Percentiles rank a stretch among this genome's conserved stretches.
Conservation (phyloP, 192 early-diverging fungal species). For the Lunasporangiospora selenospora region DNA sequence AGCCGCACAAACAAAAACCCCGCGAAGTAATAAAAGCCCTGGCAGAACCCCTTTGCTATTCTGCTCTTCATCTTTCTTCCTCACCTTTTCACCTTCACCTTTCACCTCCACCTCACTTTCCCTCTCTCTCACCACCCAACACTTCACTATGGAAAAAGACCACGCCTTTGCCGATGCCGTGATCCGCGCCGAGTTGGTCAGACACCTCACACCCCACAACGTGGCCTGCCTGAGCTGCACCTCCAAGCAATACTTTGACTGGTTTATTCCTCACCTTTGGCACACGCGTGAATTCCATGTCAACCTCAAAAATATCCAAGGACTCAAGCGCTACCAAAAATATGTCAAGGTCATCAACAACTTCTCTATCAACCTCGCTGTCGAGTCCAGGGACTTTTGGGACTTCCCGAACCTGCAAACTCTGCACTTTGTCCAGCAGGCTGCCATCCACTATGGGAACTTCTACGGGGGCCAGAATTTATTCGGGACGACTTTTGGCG, state of each 20-base stretch:
- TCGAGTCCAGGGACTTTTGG: conserved; percentile 18
- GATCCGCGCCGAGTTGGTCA: conserved; percentile 12
- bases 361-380: conserved; percentile 14
- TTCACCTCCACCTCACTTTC: background rate
- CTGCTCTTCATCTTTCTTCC: background rate
- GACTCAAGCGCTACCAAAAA: conserved; percentile 13
- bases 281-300: conserved; percentile 15
- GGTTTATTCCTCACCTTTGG: conserved; percentile 17
- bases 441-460: conserved; percentile 1
- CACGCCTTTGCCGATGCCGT: conserved; percentile 13
- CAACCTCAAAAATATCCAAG: conserved; percentile 7
- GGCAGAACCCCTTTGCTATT: background rate
- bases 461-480: background rate
- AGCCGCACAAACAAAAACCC: no score
- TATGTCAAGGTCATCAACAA: conserved; percentile 17
- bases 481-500: background rate
- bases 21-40: no score
- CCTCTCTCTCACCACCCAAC: background rate
- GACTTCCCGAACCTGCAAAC: conserved; percentile 14
- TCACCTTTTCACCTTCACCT: background rate
- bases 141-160: conserved; percentile 17
- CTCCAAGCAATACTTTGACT: conserved; percentile 18
- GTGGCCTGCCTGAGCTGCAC: conserved; percentile 3
- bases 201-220: conserved; percentile 6
- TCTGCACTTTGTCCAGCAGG: conserved; percentile 8